Evolutionary conservation across 2,329 filamentous ascomycete species (phyloP), one percentile per base, ranked within the genome.

Genomic region (Fusarium brevicatenulatum): DNA sequence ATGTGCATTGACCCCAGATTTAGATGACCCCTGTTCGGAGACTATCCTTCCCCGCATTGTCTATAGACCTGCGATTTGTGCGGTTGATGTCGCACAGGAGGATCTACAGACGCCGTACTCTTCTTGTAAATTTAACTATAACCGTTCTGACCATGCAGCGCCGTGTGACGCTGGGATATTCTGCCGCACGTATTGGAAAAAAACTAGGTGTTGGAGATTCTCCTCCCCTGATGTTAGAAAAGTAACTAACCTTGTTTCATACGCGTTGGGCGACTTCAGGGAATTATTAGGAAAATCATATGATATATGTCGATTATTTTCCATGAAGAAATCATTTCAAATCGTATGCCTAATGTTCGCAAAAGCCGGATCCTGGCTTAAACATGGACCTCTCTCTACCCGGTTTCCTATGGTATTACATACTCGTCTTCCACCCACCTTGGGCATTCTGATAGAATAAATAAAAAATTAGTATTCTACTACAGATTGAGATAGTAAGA

Each of bases 141-240:
- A 12, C 23, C 5, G 18, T 25, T 44, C 11, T 44, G 43, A 19
- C 13, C 43, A 9, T 4, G 23, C 4, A 9, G 23, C 4, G 9
- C 12, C 13, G n/a, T n/a, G 39, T 40, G 39, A n/a, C 5, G 39
- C 21, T 12, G 23, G 8, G 23, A 12, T 5, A 19, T 18, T 19
- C 42, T 44, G 5, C 10, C 42, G n/a, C n/a, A 12, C 42, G 42
- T 25, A 44, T 44, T 4, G 10, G 16, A 8, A 15, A 44, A 44
- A 25, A 25, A n/a, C 1, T 0, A 8, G 0, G 36, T 4, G 8
- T 18, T 18, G 18, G 9, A 19, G 2, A 37, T 37, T 37, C 9
- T 37, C 36, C 34, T 34, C 18, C 36, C 36, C 18, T 19, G 18
- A 37, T 19, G 2, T 10, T 19, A 0, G 18, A 18, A 37, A 37